A percentile compares a stretch with the other conserved stretches of the same genome.
These are phyloP conservation scores for Setomelanomma holmii DNA, from an alignment of 2,329 filamentous ascomycete genomes.

Conservation along the genomic window DNA sequence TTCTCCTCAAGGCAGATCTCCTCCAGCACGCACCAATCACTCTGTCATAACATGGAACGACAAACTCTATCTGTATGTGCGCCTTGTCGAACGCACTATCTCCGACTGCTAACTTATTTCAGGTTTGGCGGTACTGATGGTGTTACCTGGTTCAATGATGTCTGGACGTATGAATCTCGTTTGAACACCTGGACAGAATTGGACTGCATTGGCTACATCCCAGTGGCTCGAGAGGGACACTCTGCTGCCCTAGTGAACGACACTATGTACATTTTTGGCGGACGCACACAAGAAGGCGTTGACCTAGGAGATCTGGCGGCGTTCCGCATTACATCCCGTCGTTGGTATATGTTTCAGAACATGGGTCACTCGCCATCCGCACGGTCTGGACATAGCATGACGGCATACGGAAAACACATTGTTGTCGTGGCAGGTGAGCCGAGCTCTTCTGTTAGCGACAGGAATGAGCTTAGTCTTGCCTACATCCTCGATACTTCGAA, in stretches of 20 bases:
- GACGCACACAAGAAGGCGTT: constrained; percentile 88
- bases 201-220: constrained; percentile 98
- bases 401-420: constrained; percentile 88
- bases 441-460: constrained; percentile 81
- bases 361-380: constrained; percentile 97
- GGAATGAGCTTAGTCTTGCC: constrained; percentile 83
- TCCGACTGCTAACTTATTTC: constrained; percentile 16
- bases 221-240: constrained; percentile 90
- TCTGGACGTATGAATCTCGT: constrained; percentile 92
- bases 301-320: constrained; percentile 94
- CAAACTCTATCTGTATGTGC: constrained; percentile 84
- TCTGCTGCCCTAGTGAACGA: constrained; percentile 93
- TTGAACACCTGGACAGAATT: constrained; percentile 85
- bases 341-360: constrained; percentile 99
- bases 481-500: constrained; percentile 95
- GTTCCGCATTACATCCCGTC: constrained; percentile 78
- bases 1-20: constrained; percentile 51
- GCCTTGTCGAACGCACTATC: neutral
- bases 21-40: constrained; percentile 93
- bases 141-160: constrained; percentile 97
- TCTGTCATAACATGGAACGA: constrained; percentile 91
- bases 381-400: constrained; percentile 97
- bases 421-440: constrained; percentile 94
- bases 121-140: constrained; percentile 99
- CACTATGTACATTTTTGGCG: constrained; percentile 99